A percentile compares a stretch with the other conserved stretches of the same genome.
phyloP scores from a whole-genome alignment of 2,329 filamentous ascomycete species.

The Pseudogymnoascus sp. region DNA sequence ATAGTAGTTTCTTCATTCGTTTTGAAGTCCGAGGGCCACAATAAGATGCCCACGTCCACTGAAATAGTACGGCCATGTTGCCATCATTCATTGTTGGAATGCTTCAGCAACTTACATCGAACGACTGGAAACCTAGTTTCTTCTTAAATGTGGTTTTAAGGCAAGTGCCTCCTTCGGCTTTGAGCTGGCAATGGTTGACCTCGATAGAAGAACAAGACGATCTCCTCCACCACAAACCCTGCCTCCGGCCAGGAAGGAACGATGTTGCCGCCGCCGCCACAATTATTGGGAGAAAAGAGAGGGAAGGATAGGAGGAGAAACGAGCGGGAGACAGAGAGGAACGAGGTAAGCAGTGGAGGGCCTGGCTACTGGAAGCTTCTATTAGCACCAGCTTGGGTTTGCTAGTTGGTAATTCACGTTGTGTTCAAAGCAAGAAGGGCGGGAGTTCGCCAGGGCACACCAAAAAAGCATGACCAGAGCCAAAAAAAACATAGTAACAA shows the following conservation, averaged over 20 bases:
- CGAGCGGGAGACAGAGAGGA: neutral
- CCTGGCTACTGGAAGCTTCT: no score
- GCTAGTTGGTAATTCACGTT: neutral
- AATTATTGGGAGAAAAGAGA: neutral
- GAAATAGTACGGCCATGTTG: neutral
- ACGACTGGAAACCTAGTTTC: neutral
- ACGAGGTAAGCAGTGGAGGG: no score
- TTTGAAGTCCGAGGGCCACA: neutral
- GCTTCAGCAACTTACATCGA: neutral
- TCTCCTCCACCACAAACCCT: neutral
- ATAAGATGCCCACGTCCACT: neutral
- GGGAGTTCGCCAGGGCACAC: neutral
- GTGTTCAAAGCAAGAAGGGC: neutral
- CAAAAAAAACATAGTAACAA: neutral
- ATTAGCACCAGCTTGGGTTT: no score
- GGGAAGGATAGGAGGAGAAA: neutral
- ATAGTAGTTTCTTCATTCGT: neutral
- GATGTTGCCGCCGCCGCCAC: neutral
- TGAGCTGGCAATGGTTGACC: neutral
- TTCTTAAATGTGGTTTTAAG: neutral
- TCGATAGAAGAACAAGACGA: neutral
- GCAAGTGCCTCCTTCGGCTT: neutral
- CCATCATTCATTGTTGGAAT: neutral
- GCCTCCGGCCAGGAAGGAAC: neutral
- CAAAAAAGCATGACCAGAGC: neutral